Conservation (phyloP, 495 filamentous ascomycete species). For the Podospora sp. region DNA sequence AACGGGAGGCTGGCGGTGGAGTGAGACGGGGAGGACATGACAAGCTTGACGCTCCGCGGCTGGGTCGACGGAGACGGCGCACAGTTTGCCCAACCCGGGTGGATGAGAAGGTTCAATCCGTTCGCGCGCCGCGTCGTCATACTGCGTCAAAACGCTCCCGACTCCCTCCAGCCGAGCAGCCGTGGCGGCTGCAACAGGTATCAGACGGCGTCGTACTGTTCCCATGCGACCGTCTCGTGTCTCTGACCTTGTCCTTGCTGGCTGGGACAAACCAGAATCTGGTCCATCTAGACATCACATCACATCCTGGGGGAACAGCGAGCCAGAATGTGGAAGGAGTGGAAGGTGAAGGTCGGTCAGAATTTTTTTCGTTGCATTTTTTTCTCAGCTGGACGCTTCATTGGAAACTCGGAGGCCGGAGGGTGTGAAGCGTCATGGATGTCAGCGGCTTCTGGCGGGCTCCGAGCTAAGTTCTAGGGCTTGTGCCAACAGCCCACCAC, state of each 20-base stretch:
- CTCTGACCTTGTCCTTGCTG: neutral
- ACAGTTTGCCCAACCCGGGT: constrained; percentile 15
- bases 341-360: constrained; percentile 1
- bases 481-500: constrained; percentile 15
- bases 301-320: neutral
- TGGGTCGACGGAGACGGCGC: neutral
- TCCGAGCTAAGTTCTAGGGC: constrained; percentile 12
- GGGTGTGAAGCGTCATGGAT: constrained; percentile 5
- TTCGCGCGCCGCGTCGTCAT: constrained; percentile 16
- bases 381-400: neutral
- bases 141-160: constrained; percentile 12
- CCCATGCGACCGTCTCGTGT: neutral
- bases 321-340: neutral
- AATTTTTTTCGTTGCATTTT: neutral
- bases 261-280: constrained; percentile 8
- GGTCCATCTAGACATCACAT: neutral
- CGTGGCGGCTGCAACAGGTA: neutral
- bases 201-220: constrained; percentile 7
- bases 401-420: constrained; percentile 5
- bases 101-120: constrained; percentile 7
- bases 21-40: neutral
- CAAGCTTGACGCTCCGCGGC: neutral
- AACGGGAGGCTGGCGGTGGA: neutral
- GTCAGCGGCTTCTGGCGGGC: constrained; percentile 16
- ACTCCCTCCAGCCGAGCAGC: neutral